phyloP scores from a whole-genome alignment of 2,329 filamentous ascomycete genomes.

The Teratosphaeriaceae sp. region DNA sequence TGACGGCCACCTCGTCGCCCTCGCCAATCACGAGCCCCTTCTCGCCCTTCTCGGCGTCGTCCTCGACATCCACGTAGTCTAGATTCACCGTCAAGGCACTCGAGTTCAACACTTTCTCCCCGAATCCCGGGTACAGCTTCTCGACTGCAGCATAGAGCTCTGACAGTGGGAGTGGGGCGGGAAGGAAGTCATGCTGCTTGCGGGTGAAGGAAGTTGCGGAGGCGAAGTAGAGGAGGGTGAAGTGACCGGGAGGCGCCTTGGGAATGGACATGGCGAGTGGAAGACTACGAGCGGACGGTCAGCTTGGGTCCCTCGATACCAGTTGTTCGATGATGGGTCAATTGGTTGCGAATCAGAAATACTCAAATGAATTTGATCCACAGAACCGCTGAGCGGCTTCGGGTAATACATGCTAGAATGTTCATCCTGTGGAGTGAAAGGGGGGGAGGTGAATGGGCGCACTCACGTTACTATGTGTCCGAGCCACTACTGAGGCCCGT shows the following conservation, averaged over 20 bases:
- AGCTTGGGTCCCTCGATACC: background rate
- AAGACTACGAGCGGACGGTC: background rate
- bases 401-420: constrained; percentile 49
- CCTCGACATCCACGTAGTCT: constrained; percentile 66
- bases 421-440: no score
- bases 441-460: no score
- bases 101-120: constrained; percentile 59
- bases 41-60: constrained; percentile 37
- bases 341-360: constrained; percentile 14
- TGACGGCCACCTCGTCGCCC: constrained; percentile 80
- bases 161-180: constrained; percentile 57
- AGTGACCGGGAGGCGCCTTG: constrained; percentile 56
- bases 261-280: constrained; percentile 30
- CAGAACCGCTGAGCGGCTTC: constrained; percentile 25
- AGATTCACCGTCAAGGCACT: constrained; percentile 75
- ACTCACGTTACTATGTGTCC: no score
- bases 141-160: constrained; percentile 64
- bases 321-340: background rate
- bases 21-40: constrained; percentile 52
- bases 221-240: constrained; percentile 78
- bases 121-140: constrained; percentile 62
- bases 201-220: constrained; percentile 63
- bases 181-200: constrained; percentile 58
- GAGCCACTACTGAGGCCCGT: no score
- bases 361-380: constrained; percentile 13